phyloP scores from a whole-genome alignment of 2,329 filamentous ascomycete genomes.

The Malbranchea cinnamomea region DNA sequence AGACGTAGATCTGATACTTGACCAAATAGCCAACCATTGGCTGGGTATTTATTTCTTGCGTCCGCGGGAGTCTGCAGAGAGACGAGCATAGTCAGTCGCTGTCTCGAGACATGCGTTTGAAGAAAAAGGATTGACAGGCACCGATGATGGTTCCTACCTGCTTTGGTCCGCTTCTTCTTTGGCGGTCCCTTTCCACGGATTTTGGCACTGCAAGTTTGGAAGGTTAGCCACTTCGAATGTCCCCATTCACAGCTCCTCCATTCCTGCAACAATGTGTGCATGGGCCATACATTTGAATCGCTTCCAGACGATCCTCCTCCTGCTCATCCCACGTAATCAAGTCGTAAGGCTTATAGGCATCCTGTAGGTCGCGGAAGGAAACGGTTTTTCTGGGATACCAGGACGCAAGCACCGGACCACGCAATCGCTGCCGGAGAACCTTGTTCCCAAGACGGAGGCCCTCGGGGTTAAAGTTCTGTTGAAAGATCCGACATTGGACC shows the following conservation, averaged over 20 bases:
- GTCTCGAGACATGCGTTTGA: neutral
- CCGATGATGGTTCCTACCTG: constrained; percentile 14
- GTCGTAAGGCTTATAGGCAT: constrained; percentile 47
- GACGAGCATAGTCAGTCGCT: constrained; percentile 1
- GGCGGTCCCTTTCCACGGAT: constrained; percentile 67
- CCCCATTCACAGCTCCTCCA: neutral
- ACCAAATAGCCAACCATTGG: neutral
- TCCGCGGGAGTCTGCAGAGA: constrained; percentile 7
- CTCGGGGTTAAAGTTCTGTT: constrained; percentile 77
- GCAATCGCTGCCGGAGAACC: constrained; percentile 73
- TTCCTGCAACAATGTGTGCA: neutral
- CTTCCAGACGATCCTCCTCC: constrained; percentile 66
- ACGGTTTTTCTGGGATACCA: constrained; percentile 75
- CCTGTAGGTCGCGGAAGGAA: constrained; percentile 58
- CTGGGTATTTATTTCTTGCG: constrained; percentile 9
- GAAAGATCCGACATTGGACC: constrained; percentile 86
- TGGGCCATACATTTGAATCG: constrained; percentile 38
- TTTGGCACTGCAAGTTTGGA: constrained; percentile 39
- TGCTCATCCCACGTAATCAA: constrained; percentile 63
- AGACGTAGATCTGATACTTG: too few relatives aligned
- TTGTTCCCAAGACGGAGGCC: constrained; percentile 75
- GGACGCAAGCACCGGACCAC: constrained; percentile 64
- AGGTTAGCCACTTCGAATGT: too few relatives aligned
- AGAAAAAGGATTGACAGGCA: neutral
- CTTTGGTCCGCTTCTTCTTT: constrained; percentile 59